These are phyloP conservation scores for Rhodotorula paludigena DNA, from an alignment of 768 basidiomycete species.

Conservation along the genomic window DNA sequence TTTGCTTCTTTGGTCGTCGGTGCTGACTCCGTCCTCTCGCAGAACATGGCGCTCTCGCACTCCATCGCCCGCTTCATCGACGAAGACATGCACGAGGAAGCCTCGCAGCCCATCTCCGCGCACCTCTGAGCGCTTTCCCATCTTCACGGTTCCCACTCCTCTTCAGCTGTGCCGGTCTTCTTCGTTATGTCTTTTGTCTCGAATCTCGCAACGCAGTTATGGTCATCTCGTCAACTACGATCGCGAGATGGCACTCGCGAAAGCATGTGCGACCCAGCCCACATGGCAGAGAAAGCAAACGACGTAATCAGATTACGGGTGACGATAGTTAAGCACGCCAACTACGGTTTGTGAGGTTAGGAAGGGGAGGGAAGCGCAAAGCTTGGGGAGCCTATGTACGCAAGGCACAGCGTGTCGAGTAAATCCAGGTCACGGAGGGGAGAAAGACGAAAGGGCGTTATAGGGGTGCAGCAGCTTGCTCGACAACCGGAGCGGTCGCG, in stretches of 20 bases:
- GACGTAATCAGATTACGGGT: too few relatives aligned
- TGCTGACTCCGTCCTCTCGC: not conserved
- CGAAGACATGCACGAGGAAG: slow-evolving; percentile 7
- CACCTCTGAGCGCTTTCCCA: not conserved
- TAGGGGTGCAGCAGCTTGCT: too few relatives aligned
- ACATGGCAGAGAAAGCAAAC: too few relatives aligned
- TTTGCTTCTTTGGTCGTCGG: too few relatives aligned
- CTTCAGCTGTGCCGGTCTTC: not conserved
- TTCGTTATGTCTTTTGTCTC: not conserved
- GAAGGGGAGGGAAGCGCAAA: not conserved
- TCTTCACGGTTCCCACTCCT: not conserved
- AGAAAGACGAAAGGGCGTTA: not conserved
- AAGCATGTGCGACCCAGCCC: too few relatives aligned
- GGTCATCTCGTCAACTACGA: too few relatives aligned
- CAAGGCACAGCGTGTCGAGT: not conserved
- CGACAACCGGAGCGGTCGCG: too few relatives aligned
- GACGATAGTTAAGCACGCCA: too few relatives aligned
- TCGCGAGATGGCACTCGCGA: too few relatives aligned
- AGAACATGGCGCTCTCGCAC: slow-evolving; percentile 35
- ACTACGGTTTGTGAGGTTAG: too few relatives aligned
- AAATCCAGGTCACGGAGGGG: not conserved
- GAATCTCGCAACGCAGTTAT: too few relatives aligned
- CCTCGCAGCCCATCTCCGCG: slow-evolving; percentile 1
- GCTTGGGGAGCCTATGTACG: not conserved
- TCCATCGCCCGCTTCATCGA: slow-evolving; percentile 35